Base-by-base conservation (phyloP, 2,329 filamentous ascomycete species). In the Colletotrichum eleusines region DNA sequence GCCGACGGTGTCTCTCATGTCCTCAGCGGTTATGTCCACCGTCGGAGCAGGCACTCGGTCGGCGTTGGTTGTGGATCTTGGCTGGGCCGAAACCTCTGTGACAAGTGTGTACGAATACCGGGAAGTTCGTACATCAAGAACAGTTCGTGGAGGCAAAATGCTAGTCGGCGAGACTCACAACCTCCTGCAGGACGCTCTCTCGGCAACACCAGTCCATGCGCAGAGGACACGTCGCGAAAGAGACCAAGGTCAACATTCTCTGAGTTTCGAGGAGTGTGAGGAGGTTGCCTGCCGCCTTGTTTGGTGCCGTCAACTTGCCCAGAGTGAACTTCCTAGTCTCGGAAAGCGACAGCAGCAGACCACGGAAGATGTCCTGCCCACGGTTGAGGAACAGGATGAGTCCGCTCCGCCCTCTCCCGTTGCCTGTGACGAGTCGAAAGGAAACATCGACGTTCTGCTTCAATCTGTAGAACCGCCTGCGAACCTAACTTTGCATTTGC, bases 61-160 rank as follows among this genome's bases (percentile, higher is more conserved):
- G n/a, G 94, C 92, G 1, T 80, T 99, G 51, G 89, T 98, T 0
- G 86, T 99, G 46, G 94, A 99, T 77, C 87, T 99, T 71, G 96
- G 95, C 53, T 99, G 96, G 96, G 87, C 90, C 51, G 96, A 98
- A 80, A 97, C 95, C 0, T 88, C 91, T 0, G 89, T 97, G 28
- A 97, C 94, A 0, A 92, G 91, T 7, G 87, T 98, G 8, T 98
- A 95, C 77, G 96, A 99, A 81, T 97, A 94, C 79, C 91, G 93
- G 64, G 94, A 97, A 78, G 89, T 97, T 1, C 85, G 87, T 20
- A 89, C 89, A 64, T 88, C 86, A 67, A 87, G 93, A 64, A 95
- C 89, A 48, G 85, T 93, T 18, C 87, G 96, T 74, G 94, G 90
- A 42, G 94, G 92, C 70, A 95, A 91, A 76, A 80, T 88, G 68